A percentile compares a stretch with the other conserved stretches of the same genome.
phyloP scores from a whole-genome alignment of 495 filamentous ascomycete genomes.

The Neurospora tetraspora region DNA sequence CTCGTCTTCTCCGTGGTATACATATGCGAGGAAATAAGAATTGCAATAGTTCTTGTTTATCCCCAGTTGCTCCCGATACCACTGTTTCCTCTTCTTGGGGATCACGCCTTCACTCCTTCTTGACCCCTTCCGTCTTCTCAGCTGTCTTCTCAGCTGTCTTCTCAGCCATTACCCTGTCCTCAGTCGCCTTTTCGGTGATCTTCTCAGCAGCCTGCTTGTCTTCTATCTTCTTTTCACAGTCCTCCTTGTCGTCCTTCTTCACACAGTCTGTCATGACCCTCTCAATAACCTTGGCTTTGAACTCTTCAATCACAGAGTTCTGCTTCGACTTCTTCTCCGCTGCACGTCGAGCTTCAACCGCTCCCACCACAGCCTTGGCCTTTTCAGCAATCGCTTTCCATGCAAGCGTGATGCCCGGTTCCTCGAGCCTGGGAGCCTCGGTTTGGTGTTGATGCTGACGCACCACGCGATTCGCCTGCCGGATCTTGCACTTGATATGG shows the following conservation, averaged over 20 bases:
- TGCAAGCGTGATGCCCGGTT: background rate
- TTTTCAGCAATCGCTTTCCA: slow-evolving; percentile 21
- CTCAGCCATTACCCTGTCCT: background rate
- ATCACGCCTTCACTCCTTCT: background rate
- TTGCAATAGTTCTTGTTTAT: background rate
- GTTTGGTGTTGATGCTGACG: slow-evolving; percentile 17
- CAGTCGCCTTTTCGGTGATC: slow-evolving; percentile 6
- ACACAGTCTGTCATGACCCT: slow-evolving; percentile 1
- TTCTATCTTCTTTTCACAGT: slow-evolving; percentile 7
- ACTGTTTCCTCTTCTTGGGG: background rate
- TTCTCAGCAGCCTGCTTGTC: background rate
- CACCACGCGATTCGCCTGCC: slow-evolving; percentile 30
- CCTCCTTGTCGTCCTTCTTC: background rate
- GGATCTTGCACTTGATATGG: slow-evolving; percentile 30
- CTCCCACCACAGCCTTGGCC: slow-evolving; percentile 18
- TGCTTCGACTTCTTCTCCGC: background rate
- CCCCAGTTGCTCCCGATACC: background rate
- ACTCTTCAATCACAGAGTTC: background rate
- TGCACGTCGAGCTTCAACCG: background rate
- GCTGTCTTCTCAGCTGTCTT: background rate
- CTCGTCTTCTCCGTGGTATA: background rate
- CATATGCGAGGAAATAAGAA: background rate
- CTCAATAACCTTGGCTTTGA: slow-evolving; percentile 2
- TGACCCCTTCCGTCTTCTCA: background rate
- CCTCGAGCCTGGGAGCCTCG: background rate